A percentile compares a stretch with the other conserved stretches of the same genome.
Conservation (phyloP, 331 rosid genomes). For the Erythrophleum ivorense region DNA sequence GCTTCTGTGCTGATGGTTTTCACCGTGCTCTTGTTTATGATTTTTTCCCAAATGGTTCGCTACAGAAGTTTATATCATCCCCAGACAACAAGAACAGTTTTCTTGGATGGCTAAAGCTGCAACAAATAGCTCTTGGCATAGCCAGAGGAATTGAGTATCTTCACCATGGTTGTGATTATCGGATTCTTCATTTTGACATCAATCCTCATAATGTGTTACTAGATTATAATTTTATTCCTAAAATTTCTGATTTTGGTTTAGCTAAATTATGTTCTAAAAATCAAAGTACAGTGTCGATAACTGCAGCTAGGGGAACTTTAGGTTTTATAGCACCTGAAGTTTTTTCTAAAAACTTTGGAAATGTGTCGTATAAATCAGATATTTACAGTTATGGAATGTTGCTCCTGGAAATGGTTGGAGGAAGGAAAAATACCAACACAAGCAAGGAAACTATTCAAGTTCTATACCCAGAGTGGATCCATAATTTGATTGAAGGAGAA, state of each 20-base stretch:
- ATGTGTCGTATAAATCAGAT: constrained; percentile 43
- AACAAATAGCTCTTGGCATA: constrained; percentile 43
- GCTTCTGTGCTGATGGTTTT: constrained; percentile 50
- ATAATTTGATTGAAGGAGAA: no score
- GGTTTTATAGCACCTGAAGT: constrained; percentile 51
- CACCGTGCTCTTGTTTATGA: constrained; percentile 44
- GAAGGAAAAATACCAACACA: constrained; percentile 27
- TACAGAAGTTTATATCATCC: constrained; percentile 43
- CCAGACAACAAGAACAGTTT: constrained; percentile 34
- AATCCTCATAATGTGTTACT: constrained; percentile 49
- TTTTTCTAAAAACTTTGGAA: constrained; percentile 45
- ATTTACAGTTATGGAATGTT: constrained; percentile 50
- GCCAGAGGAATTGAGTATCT: constrained; percentile 57
- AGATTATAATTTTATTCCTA: constrained; percentile 40
- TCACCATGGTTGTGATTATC: constrained; percentile 52
- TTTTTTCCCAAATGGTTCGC: constrained; percentile 43
- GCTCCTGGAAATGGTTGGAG: constrained; percentile 47
- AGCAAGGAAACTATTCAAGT: background rate
- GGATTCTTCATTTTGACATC: constrained; percentile 57
- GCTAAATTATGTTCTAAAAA: constrained; percentile 45
- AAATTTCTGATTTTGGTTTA: constrained; percentile 46
- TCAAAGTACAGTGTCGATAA: constrained; percentile 46
- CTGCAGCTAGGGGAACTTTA: constrained; percentile 40
- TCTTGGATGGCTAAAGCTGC: constrained; percentile 53
- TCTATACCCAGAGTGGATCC: no score